Conservation (phyloP, 2,329 filamentous ascomycete species). For the Hypomyces perniciosus region DNA sequence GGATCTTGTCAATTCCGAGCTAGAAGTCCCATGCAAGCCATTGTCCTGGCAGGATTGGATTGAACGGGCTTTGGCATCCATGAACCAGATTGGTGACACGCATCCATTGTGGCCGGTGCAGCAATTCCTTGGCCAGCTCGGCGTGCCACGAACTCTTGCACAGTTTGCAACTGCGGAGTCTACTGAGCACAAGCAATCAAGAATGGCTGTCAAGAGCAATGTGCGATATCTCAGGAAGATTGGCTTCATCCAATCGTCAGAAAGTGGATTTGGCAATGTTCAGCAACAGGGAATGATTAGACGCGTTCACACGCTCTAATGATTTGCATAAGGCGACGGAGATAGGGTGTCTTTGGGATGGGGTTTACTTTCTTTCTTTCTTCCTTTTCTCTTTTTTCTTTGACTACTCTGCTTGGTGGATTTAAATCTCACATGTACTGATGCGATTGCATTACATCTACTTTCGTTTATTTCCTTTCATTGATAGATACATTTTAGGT, state of each 20-base stretch:
- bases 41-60: conserved; percentile 15
- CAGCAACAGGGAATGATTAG: conserved; percentile 2
- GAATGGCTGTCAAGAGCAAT: conserved; percentile 10
- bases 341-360: too few species aligned
- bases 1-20: conserved; percentile 14
- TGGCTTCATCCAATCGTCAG: conserved; percentile 33
- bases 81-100: conserved; percentile 10
- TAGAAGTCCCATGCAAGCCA: conserved; percentile 11
- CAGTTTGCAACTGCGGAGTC: background rate
- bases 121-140: conserved; percentile 16
- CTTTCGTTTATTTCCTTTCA: too few species aligned
- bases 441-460: too few species aligned
- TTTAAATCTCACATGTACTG: too few species aligned
- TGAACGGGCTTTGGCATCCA: conserved; percentile 3
- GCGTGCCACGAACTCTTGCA: background rate
- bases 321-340: background rate
- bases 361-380: background rate
- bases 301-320: background rate
- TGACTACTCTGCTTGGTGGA: background rate
- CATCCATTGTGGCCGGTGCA: conserved; percentile 23
- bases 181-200: conserved; percentile 1
- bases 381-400: background rate
- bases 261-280: background rate
- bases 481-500: too few species aligned
- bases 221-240: conserved; percentile 12